Conservation (phyloP, 768 basidiomycete genomes). For the Crassisporium funariophilum region DNA sequence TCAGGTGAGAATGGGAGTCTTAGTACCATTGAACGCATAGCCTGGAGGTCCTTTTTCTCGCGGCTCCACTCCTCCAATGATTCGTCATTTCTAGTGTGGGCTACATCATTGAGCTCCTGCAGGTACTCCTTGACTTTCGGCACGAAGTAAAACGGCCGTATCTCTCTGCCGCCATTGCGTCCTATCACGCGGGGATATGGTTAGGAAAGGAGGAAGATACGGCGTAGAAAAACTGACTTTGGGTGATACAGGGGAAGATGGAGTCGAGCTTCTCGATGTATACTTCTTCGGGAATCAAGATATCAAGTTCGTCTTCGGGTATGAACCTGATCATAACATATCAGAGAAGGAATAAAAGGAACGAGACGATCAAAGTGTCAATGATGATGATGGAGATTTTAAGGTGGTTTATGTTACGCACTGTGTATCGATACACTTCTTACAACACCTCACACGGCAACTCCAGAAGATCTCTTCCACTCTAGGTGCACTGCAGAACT, state of each 20-base stretch:
- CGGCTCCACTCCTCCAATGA: conserved; percentile 28
- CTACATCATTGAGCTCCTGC: conserved; percentile 26
- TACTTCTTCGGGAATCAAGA: conserved; percentile 25
- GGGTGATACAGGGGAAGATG: conserved; percentile 32
- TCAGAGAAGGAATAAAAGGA: too few relatives aligned
- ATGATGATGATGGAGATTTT: not conserved
- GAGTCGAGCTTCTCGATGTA: conserved; percentile 27
- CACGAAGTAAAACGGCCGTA: conserved; percentile 27
- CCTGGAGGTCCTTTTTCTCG: conserved; percentile 29
- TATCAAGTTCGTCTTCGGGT: conserved; percentile 27
- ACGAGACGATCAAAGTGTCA: too few relatives aligned
- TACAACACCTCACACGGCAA: conserved; percentile 40
- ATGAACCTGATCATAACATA: conserved; percentile 30
- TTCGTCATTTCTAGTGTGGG: conserved; percentile 13
- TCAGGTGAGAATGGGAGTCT: conserved; percentile 1
- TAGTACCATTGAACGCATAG: conserved; percentile 25
- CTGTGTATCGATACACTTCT: conserved; percentile 34
- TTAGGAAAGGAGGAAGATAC: not conserved
- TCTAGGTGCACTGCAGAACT: conserved; percentile 36
- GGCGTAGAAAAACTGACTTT: conserved; percentile 23
- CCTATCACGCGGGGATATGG: conserved; percentile 3
- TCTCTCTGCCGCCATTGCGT: conserved; percentile 15
- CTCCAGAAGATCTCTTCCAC: conserved; percentile 37
- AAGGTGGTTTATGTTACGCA: conserved; percentile 18
- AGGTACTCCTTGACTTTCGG: conserved; percentile 27